A percentile compares a stretch with the other conserved stretches of the same genome.
These are phyloP conservation scores for Hyaloscypha finlandica DNA, from an alignment of 495 filamentous ascomycete genomes.

Conservation along the genomic window DNA sequence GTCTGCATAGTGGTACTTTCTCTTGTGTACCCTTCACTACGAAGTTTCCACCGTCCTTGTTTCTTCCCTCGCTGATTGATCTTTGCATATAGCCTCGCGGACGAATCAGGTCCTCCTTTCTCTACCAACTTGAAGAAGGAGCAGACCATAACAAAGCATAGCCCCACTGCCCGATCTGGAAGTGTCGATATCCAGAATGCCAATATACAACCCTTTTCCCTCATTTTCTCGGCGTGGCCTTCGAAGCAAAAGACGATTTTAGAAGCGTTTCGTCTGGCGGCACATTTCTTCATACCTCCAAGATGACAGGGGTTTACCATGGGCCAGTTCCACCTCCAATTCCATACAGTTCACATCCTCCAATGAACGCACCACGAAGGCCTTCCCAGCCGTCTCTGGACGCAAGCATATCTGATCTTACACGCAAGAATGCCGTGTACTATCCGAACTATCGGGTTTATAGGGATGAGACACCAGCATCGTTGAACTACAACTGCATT, in stretches of 20 bases:
- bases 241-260: conserved; percentile 2
- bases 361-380: conserved; percentile 10
- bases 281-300: neutral
- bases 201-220: neutral
- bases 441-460: conserved; percentile 88
- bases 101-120: neutral
- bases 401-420: conserved; percentile 37
- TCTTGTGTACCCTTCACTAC: conserved; percentile 2
- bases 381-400: conserved; percentile 29
- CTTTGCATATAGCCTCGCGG: conserved; percentile 11
- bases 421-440: conserved; percentile 79
- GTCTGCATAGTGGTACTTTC: neutral
- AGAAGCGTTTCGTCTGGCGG: neutral
- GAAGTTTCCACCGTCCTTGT: neutral
- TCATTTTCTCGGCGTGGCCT: conserved; percentile 3
- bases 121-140: neutral
- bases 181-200: conserved; percentile 7
- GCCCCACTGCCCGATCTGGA: neutral
- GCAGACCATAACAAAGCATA: neutral
- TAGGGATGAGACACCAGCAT: conserved; percentile 73
- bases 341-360: conserved; percentile 25
- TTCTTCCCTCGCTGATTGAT: neutral
- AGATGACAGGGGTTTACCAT: conserved; percentile 18
- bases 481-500: conserved; percentile 62
- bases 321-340: conserved; percentile 26